phyloP scores from a whole-genome alignment of 805 yeast genomes.

The Candida broadrunensis region DNA sequence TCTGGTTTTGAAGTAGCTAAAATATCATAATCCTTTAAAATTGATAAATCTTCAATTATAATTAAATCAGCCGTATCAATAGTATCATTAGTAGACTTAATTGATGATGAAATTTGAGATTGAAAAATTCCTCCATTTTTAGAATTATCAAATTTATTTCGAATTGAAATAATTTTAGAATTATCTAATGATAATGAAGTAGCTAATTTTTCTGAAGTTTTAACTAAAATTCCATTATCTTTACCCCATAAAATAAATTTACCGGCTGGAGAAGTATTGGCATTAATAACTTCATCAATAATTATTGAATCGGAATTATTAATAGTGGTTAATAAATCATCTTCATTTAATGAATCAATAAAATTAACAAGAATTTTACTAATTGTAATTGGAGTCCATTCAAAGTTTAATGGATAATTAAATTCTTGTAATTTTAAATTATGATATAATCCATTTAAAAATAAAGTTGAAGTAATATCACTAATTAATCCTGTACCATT shows the following conservation, averaged over 20 bases:
- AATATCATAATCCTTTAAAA: slow-evolving; percentile 61
- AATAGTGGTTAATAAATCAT: slow-evolving; percentile 16
- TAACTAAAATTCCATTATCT: slow-evolving; percentile 56
- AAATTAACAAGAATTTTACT: slow-evolving; percentile 47
- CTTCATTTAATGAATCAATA: slow-evolving; percentile 25
- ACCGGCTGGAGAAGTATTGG: slow-evolving; percentile 43
- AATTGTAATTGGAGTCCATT: slow-evolving; percentile 56
- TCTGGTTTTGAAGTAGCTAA: slow-evolving; percentile 54
- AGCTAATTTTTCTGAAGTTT: slow-evolving; percentile 62
- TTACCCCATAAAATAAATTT: slow-evolving; percentile 62
- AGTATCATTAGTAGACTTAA: slow-evolving; percentile 5
- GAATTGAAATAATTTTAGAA: slow-evolving; percentile 47
- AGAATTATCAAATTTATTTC: slow-evolving; percentile 70
- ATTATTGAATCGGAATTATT: slow-evolving; percentile 14
- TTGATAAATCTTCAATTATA: slow-evolving; percentile 56
- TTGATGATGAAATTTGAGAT: slow-evolving; percentile 45
- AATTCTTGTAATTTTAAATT: slow-evolving; percentile 46
- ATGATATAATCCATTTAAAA: slow-evolving; percentile 44
- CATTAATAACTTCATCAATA: slow-evolving; percentile 22
- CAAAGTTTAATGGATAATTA: slow-evolving; percentile 47
- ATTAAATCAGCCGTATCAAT: slow-evolving; percentile 64
- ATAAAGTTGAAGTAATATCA: slow-evolving; percentile 72
- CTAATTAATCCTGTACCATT: slow-evolving; percentile 50
- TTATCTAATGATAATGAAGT: slow-evolving; percentile 67
- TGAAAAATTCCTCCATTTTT: slow-evolving; percentile 74